Percentiles rank a stretch among this genome's conserved stretches.
These are phyloP conservation scores for Coccomyxa subellipsoidea DNA, from an alignment of 163 green algal genomes.

Conservation along the genomic window DNA sequence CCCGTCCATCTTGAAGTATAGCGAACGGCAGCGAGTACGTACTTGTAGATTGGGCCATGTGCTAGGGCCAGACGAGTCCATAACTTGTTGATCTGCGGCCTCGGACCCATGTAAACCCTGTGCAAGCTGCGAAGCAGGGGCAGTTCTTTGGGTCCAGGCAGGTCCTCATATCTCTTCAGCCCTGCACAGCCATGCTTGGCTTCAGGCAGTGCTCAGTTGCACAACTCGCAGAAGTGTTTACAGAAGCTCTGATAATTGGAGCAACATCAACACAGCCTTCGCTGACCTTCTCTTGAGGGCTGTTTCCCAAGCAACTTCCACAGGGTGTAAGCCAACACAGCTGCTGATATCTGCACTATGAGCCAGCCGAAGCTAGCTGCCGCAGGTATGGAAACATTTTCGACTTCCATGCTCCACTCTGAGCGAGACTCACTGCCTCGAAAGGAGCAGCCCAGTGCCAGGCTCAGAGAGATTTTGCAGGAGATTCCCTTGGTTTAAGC, in stretches of 20 bases:
- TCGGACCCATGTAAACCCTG: neutral
- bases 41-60: slow-evolving; percentile 10
- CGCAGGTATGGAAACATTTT: neutral
- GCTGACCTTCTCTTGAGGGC: neutral
- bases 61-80: slow-evolving; percentile 1
- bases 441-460: neutral
- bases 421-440: neutral
- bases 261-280: neutral
- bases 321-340: neutral
- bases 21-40: neutral
- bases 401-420: neutral
- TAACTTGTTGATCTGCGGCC: neutral
- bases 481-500: neutral
- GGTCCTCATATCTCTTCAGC: slow-evolving; percentile 10
- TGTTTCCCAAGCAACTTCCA: neutral
- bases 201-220: too few relatives aligned
- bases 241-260: neutral
- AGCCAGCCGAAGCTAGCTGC: neutral
- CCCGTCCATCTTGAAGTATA: neutral
- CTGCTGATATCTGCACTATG: neutral
- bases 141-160: slow-evolving; percentile 1
- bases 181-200: neutral
- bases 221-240: neutral
- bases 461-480: neutral
- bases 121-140: neutral